Evolutionary conservation across 2,329 filamentous ascomycete genomes (phyloP).

Genomic region (Colletotrichum shisoi): DNA sequence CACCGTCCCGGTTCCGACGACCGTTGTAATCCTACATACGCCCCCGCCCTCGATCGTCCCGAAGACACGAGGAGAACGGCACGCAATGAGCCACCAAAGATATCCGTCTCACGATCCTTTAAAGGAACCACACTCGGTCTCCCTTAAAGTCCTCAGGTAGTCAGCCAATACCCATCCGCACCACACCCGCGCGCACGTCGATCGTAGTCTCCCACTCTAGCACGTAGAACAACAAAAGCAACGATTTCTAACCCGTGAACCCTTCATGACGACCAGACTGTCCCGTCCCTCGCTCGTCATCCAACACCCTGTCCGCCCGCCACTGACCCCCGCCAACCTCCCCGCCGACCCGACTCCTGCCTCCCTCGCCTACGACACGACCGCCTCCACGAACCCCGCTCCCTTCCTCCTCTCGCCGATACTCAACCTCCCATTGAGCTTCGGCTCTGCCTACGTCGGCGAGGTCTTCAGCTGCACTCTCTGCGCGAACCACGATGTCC

Average conservation of each 20-base stretch:
- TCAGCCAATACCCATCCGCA: background rate
- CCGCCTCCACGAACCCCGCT: slow-evolving; percentile 55
- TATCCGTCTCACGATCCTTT: slow-evolving; percentile 64
- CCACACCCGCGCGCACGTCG: slow-evolving; percentile 2
- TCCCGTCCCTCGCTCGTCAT: slow-evolving; percentile 80
- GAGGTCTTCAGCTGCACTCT: slow-evolving; percentile 94
- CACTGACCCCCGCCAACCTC: slow-evolving; percentile 52
- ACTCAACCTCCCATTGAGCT: slow-evolving; percentile 86
- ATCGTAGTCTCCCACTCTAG: background rate
- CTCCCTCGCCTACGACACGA: slow-evolving; percentile 73
- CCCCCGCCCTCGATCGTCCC: background rate
- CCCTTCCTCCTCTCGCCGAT: slow-evolving; percentile 68
- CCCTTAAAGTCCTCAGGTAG: slow-evolving; percentile 76
- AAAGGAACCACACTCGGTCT: slow-evolving; percentile 81
- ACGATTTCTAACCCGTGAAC: slow-evolving; percentile 22
- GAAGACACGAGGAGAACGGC: background rate
- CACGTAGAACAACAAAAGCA: background rate
- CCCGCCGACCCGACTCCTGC: slow-evolving; percentile 65
- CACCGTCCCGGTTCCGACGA: background rate
- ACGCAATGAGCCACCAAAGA: slow-evolving; percentile 65
- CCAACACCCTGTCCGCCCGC: slow-evolving; percentile 69
- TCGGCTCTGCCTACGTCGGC: slow-evolving; percentile 93
- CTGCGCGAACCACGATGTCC: slow-evolving; percentile 88
- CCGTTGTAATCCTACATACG: background rate
- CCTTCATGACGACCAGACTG: slow-evolving; percentile 62